Percentiles rank a stretch among this genome's conserved stretches.
phyloP scores from a whole-genome alignment of 148 eudicot species.

The Camellia japonica region DNA sequence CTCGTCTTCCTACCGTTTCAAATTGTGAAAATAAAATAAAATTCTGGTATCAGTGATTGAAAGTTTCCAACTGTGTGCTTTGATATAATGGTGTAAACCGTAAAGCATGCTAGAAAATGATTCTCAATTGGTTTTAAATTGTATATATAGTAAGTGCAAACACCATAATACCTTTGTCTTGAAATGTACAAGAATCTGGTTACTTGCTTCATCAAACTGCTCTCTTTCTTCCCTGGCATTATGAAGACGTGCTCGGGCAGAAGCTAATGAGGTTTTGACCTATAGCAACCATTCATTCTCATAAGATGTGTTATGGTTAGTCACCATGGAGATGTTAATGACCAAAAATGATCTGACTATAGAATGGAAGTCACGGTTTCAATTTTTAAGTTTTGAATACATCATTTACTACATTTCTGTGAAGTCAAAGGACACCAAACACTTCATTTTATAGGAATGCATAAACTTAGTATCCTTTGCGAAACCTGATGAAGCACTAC shows the following conservation, averaged over 20 bases:
- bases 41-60: not conserved
- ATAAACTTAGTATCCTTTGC: not conserved
- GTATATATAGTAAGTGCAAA: not conserved
- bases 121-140: not conserved
- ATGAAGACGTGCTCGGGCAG: conserved; percentile 39
- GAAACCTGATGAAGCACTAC: not conserved
- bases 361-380: not conserved
- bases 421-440: not conserved
- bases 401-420: not conserved
- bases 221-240: conserved; percentile 50
- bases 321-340: not conserved
- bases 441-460: not conserved
- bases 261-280: conserved; percentile 36
- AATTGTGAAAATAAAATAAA: not conserved
- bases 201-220: conserved; percentile 51
- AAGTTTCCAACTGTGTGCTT: not conserved
- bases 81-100: not conserved
- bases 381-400: not conserved
- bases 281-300: conserved; percentile 16
- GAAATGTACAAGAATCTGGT: conserved; percentile 38
- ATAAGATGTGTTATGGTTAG: not conserved
- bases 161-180: conserved; percentile 31
- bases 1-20: conserved; percentile 40
- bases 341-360: not conserved
- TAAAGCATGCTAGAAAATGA: not conserved